A percentile compares a stretch with the other conserved stretches of the same genome.
These are phyloP conservation scores for Leccinum obscurum DNA, from an alignment of 768 basidiomycete genomes.

Conservation along the genomic window DNA sequence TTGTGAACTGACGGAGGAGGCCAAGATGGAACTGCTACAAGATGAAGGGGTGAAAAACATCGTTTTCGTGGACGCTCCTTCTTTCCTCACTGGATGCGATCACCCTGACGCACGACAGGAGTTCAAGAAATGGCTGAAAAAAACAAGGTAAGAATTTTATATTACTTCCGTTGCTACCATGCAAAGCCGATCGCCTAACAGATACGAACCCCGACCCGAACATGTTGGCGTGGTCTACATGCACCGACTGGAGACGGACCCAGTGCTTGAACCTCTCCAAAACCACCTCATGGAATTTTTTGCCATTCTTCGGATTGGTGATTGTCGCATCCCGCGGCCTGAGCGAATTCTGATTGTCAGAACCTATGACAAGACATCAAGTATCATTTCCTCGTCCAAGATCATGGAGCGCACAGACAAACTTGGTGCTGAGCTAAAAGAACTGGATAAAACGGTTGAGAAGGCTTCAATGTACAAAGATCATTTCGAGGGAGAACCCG, in stretches of 20 bases:
- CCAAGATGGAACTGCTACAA: not conserved
- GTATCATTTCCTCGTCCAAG: not conserved
- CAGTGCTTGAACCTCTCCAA: constrained; percentile 4
- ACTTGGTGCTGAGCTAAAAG: not conserved
- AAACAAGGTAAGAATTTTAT: not conserved
- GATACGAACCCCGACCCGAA: constrained; percentile 1
- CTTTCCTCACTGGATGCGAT: constrained; percentile 17
- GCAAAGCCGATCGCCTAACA: not conserved
- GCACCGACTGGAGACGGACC: constrained; percentile 21
- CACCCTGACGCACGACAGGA: constrained; percentile 5
- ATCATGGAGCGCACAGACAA: not conserved
- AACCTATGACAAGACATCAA: constrained; percentile 14
- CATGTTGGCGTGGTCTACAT: constrained; percentile 20
- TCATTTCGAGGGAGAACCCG: no score
- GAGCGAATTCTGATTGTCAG: constrained; percentile 9
- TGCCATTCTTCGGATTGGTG: not conserved
- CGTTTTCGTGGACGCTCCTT: constrained; percentile 25
- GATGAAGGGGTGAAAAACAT: constrained; percentile 9
- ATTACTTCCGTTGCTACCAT: not conserved
- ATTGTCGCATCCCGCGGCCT: not conserved
- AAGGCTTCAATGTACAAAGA: no score
- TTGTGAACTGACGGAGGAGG: constrained; percentile 16
- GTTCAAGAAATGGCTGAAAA: constrained; percentile 5
- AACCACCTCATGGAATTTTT: constrained; percentile 10
- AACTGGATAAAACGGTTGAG: not conserved